Base-by-base conservation (phyloP, 306 rosid genomes). In the Rubus parviflorus region DNA sequence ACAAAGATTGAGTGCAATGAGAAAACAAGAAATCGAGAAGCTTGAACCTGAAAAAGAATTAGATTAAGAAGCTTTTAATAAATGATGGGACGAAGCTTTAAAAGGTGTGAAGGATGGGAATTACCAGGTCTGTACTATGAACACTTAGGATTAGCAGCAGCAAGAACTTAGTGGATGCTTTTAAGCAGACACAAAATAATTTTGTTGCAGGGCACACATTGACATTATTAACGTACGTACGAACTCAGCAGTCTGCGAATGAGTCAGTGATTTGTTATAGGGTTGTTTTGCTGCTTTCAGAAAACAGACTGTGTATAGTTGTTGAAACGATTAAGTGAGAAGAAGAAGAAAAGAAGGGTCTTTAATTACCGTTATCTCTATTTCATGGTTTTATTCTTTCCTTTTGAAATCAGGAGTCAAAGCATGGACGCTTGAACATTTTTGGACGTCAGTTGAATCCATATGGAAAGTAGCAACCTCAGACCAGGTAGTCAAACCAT, bases 401-500 rank as follows among this genome's bases (percentile, higher is more conserved):
- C 35, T 30, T 30, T 30, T 30, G 35, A 61, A 30, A 61, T 30
- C 14, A 14, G 35, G 67, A 30, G 43, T 61, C 67, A 30, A 41
- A 61, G 42, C 35, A 58, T n/a, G 68, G 40, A 5, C 38, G 8
- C 20, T 6, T 8, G 67, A 38, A 16, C 69, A 37, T 30, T 6
- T 63, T 63, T 63, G 69, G 23, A 17, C 5, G 69, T 64, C 47
- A 38, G 46, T 8, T 37, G 7, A 38, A 17, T 64, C 46, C 25
- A 38, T 16, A 37, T 16, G 69, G 46, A 64, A 64, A 38, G 13
- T 8, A 64, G 6, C 23, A 64, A 40, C 47, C 47, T 64, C 23
- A 64, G 69, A 38, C 69, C 14, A 64, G 69, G 22, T 8, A 64
- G 69, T 64, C 69, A 37, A 64, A 38, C 22, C 69, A 15, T 17